A percentile compares a stretch with the other conserved stretches of the same genome.
Conservation (phyloP, 2,329 filamentous ascomycete genomes). For the Fusarium poae region DNA sequence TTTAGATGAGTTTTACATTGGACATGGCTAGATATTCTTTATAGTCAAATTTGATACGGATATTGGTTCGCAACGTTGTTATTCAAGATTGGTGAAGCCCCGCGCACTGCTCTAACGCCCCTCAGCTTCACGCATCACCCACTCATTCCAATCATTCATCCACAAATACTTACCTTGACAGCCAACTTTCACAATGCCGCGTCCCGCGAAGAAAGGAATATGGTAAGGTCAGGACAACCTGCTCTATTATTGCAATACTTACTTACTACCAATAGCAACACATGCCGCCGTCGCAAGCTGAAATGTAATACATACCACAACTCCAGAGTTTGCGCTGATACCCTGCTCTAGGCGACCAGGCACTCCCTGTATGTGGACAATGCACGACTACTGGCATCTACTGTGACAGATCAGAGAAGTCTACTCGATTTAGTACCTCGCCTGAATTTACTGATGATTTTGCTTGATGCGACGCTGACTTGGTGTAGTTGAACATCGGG, state of each 20-base stretch:
- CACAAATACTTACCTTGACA: not conserved
- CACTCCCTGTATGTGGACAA: constrained; percentile 51
- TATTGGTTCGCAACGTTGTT: not conserved
- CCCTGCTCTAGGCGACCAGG: constrained; percentile 49
- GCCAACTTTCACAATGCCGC: constrained; percentile 31
- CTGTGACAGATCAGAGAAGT: constrained; percentile 52
- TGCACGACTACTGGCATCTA: constrained; percentile 52
- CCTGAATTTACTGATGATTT: too few relatives aligned
- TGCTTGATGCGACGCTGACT: constrained; percentile 2
- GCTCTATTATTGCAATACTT: accelerated
- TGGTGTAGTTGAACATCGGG: constrained; percentile 15
- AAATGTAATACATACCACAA: constrained; percentile 47
- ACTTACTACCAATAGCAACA: constrained; percentile 48
- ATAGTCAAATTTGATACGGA: not conserved
- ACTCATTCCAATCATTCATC: not conserved
- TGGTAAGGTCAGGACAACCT: constrained; percentile 15
- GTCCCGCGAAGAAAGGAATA: constrained; percentile 40
- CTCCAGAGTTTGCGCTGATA: constrained; percentile 3
- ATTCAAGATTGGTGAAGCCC: not conserved
- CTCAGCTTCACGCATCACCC: not conserved
- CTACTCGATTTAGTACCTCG: constrained; percentile 24
- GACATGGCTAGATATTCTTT: not conserved
- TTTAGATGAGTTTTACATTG: not conserved
- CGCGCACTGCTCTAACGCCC: too few relatives aligned
- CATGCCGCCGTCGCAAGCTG: constrained; percentile 55